These are phyloP conservation scores for Globisporangium apiculatum DNA, from an alignment of 352 stramenopile genomes.

Conservation along the genomic window DNA sequence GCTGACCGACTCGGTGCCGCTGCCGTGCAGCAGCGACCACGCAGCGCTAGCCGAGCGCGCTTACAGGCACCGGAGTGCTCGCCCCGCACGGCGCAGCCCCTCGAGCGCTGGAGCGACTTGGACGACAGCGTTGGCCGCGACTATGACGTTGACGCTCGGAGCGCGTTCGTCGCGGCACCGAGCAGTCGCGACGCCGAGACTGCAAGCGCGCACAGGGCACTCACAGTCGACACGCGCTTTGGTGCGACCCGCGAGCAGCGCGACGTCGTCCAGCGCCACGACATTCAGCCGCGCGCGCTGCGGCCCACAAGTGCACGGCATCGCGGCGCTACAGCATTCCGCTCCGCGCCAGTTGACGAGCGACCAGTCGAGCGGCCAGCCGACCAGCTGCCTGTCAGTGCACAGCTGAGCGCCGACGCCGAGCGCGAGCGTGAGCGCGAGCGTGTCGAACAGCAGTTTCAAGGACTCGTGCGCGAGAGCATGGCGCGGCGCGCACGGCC, in stretches of 20 bases:
- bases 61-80: not conserved
- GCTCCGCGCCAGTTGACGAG: not conserved
- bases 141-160: no score
- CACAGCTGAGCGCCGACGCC: not conserved
- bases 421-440: constrained; percentile 6
- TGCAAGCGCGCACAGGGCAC: no score
- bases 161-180: no score
- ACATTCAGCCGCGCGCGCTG: not conserved
- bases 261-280: not conserved
- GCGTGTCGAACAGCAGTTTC: constrained; percentile 9
- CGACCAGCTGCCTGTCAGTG: not conserved
- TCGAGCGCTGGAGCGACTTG: not conserved
- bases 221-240: no score
- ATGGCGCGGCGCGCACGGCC: not conserved
- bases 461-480: constrained; percentile 6
- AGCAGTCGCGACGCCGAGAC: no score
- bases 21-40: not conserved
- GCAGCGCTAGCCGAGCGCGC: not conserved
- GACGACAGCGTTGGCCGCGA: no score
- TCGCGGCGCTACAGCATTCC: not conserved
- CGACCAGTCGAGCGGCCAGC: no score
- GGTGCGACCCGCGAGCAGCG: no score
- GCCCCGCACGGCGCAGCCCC: not conserved
- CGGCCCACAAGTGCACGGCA: not conserved
- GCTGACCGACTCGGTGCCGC: not conserved